Percentiles rank a stretch among this genome's conserved stretches.
These are phyloP conservation scores for Nakazawaea ishiwadae DNA, from an alignment of 805 yeast species.

Conservation along the genomic window DNA sequence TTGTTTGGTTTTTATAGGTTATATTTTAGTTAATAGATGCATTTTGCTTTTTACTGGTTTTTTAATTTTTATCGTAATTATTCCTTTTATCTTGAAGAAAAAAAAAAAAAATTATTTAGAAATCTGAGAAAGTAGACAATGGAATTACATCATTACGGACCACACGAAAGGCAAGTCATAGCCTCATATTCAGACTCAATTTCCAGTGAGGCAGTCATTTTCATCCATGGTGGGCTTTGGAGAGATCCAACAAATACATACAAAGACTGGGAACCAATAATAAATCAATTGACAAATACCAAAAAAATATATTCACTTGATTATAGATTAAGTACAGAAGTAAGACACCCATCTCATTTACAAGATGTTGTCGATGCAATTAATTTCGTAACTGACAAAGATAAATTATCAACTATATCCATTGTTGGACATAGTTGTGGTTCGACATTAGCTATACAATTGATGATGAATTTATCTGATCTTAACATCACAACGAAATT, in stretches of 20 bases:
- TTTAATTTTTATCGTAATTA: too few relatives aligned
- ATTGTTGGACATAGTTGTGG: slow-evolving; percentile 81
- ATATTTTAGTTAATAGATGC: too few relatives aligned
- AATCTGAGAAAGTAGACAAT: neutral
- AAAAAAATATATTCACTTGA: slow-evolving; percentile 40
- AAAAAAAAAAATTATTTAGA: too few relatives aligned
- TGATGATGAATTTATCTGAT: too few relatives aligned
- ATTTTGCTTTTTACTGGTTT: too few relatives aligned
- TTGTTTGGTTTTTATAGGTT: neutral
- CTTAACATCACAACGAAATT: too few relatives aligned
- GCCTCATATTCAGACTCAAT: slow-evolving; percentile 12
- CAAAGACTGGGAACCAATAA: slow-evolving; percentile 43
- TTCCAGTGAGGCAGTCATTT: slow-evolving; percentile 35
- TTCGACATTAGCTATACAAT: slow-evolving; percentile 58
- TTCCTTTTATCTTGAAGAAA: too few relatives aligned
- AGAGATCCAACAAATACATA: slow-evolving; percentile 61
- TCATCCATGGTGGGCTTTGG: slow-evolving; percentile 91
- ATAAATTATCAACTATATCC: slow-evolving; percentile 21
- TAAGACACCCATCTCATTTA: slow-evolving; percentile 58
- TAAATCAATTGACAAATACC: slow-evolving; percentile 15
- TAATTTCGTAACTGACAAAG: slow-evolving; percentile 13
- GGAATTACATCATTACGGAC: slow-evolving; percentile 3
- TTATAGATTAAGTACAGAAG: slow-evolving; percentile 62
- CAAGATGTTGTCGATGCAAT: slow-evolving; percentile 50
- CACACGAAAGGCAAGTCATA: slow-evolving; percentile 7